phyloP scores from a whole-genome alignment of 148 eudicot genomes.

The Chenopodium album region DNA sequence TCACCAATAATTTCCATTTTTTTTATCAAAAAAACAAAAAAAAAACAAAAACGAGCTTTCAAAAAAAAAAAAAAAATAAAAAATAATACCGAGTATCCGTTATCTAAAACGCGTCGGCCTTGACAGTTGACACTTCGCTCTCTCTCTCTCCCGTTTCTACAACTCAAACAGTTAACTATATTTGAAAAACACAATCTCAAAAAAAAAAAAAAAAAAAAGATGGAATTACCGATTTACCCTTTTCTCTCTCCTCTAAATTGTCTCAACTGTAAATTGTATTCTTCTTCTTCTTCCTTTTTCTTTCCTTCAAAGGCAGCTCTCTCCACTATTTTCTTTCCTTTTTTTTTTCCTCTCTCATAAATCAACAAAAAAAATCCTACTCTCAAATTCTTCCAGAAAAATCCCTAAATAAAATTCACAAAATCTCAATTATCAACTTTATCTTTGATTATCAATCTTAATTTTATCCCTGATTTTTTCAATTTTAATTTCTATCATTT shows the following conservation, averaged over 20 bases:
- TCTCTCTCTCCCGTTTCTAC: too few relatives aligned
- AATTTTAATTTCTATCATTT: neutral
- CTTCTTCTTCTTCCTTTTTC: neutral
- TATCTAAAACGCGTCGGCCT: too few relatives aligned
- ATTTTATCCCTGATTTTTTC: neutral
- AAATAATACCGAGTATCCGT: too few relatives aligned
- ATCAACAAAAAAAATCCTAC: conserved; percentile 6
- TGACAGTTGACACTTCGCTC: too few relatives aligned
- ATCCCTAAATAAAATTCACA: neutral
- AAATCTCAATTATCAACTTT: neutral
- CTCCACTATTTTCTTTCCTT: neutral
- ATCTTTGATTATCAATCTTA: neutral
- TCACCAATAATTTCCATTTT: too few relatives aligned
- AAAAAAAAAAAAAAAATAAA: too few relatives aligned
- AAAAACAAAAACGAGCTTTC: too few relatives aligned
- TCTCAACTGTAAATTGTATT: neutral
- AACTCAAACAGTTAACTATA: too few relatives aligned
- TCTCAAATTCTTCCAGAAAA: neutral
- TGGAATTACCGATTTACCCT: neutral
- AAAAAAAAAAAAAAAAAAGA: too few relatives aligned
- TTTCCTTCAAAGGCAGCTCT: conserved; percentile 26
- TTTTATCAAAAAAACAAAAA: too few relatives aligned
- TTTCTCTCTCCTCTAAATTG: neutral
- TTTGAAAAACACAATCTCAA: too few relatives aligned
- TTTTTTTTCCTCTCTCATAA: neutral